phyloP scores from a whole-genome alignment of 306 rosid species.

The Cicer yamashitae region DNA sequence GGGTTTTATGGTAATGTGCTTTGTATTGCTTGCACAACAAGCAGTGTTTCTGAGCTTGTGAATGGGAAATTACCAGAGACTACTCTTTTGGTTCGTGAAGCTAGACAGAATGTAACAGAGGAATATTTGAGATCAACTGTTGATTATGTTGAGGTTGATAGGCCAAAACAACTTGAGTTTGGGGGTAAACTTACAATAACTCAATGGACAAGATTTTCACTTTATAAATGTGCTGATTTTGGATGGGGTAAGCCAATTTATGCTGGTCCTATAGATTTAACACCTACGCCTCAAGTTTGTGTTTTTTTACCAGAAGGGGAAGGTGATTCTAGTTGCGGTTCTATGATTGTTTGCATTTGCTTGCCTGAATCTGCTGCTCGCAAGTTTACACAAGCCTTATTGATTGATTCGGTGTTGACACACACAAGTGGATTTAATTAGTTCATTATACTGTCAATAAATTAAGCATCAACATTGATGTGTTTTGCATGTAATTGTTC shows the following conservation, averaged over 20 bases:
- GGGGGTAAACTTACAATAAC: constrained; percentile 88
- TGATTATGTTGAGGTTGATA: constrained; percentile 68
- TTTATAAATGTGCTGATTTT: constrained; percentile 78
- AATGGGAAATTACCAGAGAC: constrained; percentile 57
- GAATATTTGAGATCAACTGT: constrained; percentile 84
- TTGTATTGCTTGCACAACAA: constrained; percentile 72
- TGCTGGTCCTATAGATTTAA: constrained; percentile 91
- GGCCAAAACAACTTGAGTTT: constrained; percentile 80
- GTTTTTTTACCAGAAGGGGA: constrained; percentile 79
- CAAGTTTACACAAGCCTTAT: constrained; percentile 59
- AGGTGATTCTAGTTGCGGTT: constrained; percentile 49
- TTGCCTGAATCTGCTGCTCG: constrained; percentile 70
- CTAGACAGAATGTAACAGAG: constrained; percentile 63
- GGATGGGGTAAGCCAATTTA: constrained; percentile 88
- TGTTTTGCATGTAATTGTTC: too few relatives aligned
- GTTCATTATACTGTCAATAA: constrained; percentile 32
- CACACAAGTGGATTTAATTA: constrained; percentile 4
- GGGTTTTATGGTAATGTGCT: constrained; percentile 89
- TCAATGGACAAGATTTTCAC: constrained; percentile 91
- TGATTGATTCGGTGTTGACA: constrained; percentile 39
- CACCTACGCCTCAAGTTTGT: constrained; percentile 95
- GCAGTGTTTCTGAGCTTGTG: constrained; percentile 65
- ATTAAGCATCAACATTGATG: background rate
- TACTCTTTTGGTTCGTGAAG: constrained; percentile 63
- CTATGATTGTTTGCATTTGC: constrained; percentile 85